Evolutionary conservation across 805 yeast species (phyloP), one percentile per base, ranked within the genome.

Genomic region (Candida sanyiensis): DNA sequence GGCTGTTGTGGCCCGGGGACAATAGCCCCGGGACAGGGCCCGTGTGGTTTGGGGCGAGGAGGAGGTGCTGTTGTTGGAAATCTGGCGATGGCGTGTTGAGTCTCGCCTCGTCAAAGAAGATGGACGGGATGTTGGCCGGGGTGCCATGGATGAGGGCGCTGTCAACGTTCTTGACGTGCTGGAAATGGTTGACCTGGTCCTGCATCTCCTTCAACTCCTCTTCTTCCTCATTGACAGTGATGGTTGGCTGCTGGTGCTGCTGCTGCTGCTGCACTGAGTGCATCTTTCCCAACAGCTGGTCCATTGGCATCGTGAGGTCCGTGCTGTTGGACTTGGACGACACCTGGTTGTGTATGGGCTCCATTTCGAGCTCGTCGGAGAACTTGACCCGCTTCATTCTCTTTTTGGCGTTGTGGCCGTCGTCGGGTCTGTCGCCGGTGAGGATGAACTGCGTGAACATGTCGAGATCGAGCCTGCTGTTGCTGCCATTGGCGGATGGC

Each of bases 391-490:
- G 72, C 54, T 81, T 47, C 57, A 59, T 46, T 51, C 57, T 56
- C 48, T 59, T 55, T 39, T 26, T 23, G 10, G 13, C 6, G 20
- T 26, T 24, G 17, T 13, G 9, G 10, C 26, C 19, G 38, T 73
- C 69, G 12, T 58, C 66, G 18, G 86, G 86, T 27, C 84, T 63
- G 47, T 80, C 76, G 3, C 96, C 96, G 0, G 96, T 86, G 49
- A 89, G 63, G 51, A 87, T 69, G 52, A 89, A 78, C 46, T 83
- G 80, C 13, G 95, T 84, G 59, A 89, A 89, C 22, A 87, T 76
- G 58, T 89, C 96, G 48, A 89, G 66, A 55, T 89, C 96, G 18
- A 86, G 69, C 38, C 76, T 77, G 20, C 49, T 46, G 42, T 25
- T 46, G 31, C 33, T 33, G 4, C 33, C 28, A 16, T 33, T 39